A percentile compares a stretch with the other conserved stretches of the same genome.
Evolutionary conservation across 2,329 filamentous ascomycete genomes (phyloP).

Genomic region (Neoascochyta sp.): DNA sequence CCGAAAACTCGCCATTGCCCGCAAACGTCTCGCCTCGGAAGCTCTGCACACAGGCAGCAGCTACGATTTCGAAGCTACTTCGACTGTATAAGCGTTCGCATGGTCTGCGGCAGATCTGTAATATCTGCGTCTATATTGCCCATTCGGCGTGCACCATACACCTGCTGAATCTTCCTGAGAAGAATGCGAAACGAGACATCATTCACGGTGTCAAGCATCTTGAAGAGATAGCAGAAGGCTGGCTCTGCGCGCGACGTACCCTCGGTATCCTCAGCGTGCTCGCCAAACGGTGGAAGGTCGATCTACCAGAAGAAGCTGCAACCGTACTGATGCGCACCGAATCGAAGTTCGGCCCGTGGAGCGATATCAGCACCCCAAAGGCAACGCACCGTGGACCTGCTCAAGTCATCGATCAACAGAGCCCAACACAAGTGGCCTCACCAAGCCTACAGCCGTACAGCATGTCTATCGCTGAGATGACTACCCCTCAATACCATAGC

Average conservation of each 20-base stretch:
- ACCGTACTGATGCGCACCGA: constrained; percentile 74
- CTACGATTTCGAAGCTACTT: constrained; percentile 88
- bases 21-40: constrained; percentile 84
- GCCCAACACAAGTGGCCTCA: constrained; percentile 18
- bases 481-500: constrained; percentile 26
- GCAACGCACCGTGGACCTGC: constrained; percentile 15
- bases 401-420: constrained; percentile 13
- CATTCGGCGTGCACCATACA: constrained; percentile 95
- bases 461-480: constrained; percentile 22
- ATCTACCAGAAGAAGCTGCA: constrained; percentile 78
- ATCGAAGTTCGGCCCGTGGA: constrained; percentile 68
- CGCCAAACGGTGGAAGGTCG: constrained; percentile 83
- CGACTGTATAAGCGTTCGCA: constrained; percentile 90
- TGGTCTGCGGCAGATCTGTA: constrained; percentile 88
- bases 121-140: constrained; percentile 91
- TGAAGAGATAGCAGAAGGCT: constrained; percentile 93
- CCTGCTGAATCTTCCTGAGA: constrained; percentile 86
- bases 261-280: constrained; percentile 81
- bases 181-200: constrained; percentile 83
- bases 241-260: constrained; percentile 83
- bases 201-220: constrained; percentile 86
- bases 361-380: constrained; percentile 29
- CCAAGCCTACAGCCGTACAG: constrained; percentile 31
- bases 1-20: constrained; percentile 75
- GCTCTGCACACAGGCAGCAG: constrained; percentile 84